These are phyloP conservation scores for Sapria himalayana DNA, from an alignment of 345 rosid genomes.

Conservation along the genomic window DNA sequence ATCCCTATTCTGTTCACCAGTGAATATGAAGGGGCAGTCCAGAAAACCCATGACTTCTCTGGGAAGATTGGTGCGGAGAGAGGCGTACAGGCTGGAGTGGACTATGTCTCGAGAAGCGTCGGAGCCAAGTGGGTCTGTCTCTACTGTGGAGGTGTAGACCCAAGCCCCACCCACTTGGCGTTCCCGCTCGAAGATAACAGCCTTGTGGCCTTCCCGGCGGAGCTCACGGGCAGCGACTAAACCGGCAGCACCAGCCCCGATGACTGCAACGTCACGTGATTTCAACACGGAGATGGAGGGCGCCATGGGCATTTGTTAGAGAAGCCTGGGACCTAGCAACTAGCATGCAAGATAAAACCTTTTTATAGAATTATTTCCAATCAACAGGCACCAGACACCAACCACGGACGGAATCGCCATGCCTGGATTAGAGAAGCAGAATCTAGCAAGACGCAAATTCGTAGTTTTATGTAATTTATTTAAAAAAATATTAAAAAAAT, in stretches of 20 bases:
- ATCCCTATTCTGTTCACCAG: slow-evolving; percentile 18
- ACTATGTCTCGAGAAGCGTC: slow-evolving; percentile 36
- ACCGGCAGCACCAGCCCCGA: slow-evolving; percentile 85
- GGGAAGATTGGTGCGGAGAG: slow-evolving; percentile 79
- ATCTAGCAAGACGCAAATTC: no score
- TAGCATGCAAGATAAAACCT: no score
- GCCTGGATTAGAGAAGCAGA: no score
- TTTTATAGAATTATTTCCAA: no score
- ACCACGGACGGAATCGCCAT: no score
- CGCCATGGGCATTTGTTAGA: slow-evolving; percentile 18
- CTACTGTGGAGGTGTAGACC: slow-evolving; percentile 41
- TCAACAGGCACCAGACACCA: no score
- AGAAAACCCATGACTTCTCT: slow-evolving; percentile 70
- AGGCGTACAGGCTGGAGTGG: slow-evolving; percentile 49
- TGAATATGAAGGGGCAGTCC: slow-evolving; percentile 41
- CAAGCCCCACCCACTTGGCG: slow-evolving; percentile 55
- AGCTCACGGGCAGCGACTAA: slow-evolving; percentile 60
- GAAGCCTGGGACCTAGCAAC: no score
- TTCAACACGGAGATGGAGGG: slow-evolving; percentile 10
- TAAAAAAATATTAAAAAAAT: no score
- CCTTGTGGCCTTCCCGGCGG: slow-evolving; percentile 54
- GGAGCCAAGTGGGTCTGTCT: slow-evolving; percentile 43
- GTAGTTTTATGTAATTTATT: no score
- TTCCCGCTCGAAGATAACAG: slow-evolving; percentile 52
- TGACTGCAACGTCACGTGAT: slow-evolving; percentile 50